phyloP scores from a whole-genome alignment of 257 asterid genomes.

The Lavandula angustifolia region DNA sequence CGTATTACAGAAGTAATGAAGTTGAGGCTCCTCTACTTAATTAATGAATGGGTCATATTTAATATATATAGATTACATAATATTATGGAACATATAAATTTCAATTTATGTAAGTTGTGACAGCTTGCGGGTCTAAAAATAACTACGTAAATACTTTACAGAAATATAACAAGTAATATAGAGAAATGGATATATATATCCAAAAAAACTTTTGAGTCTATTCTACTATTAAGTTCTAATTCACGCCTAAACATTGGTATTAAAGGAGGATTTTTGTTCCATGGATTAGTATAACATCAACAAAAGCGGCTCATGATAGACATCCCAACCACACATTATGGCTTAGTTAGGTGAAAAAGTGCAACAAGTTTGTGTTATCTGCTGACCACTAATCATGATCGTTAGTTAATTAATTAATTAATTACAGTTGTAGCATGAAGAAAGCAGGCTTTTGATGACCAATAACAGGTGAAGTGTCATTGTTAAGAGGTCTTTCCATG shows the following conservation, averaged over 20 bases:
- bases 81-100: too few relatives aligned
- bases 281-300: neutral
- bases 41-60: too few relatives aligned
- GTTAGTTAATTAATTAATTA: neutral
- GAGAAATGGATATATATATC: too few relatives aligned
- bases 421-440: neutral
- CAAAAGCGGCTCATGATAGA: constrained; percentile 17
- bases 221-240: too few relatives aligned
- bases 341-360: constrained; percentile 4
- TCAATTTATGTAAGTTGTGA: too few relatives aligned
- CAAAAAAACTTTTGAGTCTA: too few relatives aligned
- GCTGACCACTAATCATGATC: neutral
- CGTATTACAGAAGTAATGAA: constrained; percentile 5
- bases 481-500: constrained; percentile 39
- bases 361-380: constrained; percentile 16
- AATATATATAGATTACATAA: too few relatives aligned
- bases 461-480: constrained; percentile 40
- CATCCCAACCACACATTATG: constrained; percentile 17
- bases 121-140: too few relatives aligned
- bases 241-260: too few relatives aligned
- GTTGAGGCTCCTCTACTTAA: neutral
- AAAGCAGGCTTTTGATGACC: constrained; percentile 22
- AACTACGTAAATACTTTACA: too few relatives aligned
- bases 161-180: too few relatives aligned
- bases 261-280: too few relatives aligned